Percentiles rank a stretch among this genome's conserved stretches.
Conservation (phyloP, 73 alveolate species). For the Uronychia binucleata region DNA sequence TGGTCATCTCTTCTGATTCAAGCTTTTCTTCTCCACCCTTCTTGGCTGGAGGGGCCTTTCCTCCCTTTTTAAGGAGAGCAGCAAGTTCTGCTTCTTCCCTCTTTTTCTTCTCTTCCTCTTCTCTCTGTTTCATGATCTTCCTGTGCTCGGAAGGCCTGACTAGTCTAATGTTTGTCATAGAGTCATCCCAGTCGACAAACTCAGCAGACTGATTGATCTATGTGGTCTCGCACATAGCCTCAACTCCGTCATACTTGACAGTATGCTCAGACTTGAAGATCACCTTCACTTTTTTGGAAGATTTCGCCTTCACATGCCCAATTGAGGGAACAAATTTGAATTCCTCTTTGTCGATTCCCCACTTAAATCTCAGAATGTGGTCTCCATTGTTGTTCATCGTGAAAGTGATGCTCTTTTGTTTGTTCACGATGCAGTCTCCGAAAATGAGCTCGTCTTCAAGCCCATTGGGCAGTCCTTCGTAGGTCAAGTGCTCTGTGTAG, state of each 20-base stretch:
- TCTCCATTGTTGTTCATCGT: conserved; percentile 86
- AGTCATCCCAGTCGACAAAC: conserved; percentile 97
- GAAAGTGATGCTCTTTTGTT: conserved; percentile 78
- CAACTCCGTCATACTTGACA: conserved; percentile 81
- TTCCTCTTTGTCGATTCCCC: conserved; percentile 91
- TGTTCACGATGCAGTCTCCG: conserved; percentile 95
- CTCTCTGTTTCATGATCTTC: conserved; percentile 89
- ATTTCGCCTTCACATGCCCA: conserved; percentile 91
- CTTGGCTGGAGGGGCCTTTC: conserved; percentile 83
- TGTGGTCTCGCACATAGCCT: conserved; percentile 83
- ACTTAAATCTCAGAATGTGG: conserved; percentile 85
- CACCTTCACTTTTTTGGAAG: conserved; percentile 87
- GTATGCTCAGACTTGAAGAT: conserved; percentile 86
- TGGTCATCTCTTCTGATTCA: conserved; percentile 70
- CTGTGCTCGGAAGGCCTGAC: conserved; percentile 94
- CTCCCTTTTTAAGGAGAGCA: conserved; percentile 83
- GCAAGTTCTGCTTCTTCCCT: conserved; percentile 94
- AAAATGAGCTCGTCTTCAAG: conserved; percentile 90
- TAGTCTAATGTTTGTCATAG: conserved; percentile 85
- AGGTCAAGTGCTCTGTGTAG: conserved; percentile 91
- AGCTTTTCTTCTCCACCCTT: conserved; percentile 85
- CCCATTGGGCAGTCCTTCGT: conserved; percentile 92
- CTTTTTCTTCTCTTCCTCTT: conserved; percentile 94
- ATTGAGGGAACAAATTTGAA: conserved; percentile 87
- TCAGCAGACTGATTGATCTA: conserved; percentile 75